Evolutionary conservation across 257 asterid genomes (phyloP).

Genomic region (Gentiana macrophylla): DNA sequence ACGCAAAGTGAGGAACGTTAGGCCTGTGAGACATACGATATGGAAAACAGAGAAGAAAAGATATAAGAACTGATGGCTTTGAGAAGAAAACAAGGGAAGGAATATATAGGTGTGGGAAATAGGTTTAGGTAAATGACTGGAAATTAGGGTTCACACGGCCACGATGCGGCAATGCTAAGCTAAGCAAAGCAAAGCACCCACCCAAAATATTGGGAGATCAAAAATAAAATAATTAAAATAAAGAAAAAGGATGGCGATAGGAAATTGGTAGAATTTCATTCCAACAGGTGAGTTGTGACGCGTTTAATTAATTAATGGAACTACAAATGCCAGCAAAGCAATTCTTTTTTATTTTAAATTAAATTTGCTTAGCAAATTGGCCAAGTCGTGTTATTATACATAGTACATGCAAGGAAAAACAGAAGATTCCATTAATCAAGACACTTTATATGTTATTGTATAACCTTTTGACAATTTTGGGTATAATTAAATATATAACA

Average conservation of each 20-base stretch:
- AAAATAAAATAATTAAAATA: too few relatives aligned
- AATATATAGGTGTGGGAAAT: slow-evolving; percentile 6
- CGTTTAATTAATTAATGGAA: not conserved
- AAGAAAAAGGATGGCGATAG: not conserved
- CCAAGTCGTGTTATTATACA: not conserved
- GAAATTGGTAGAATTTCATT: not conserved
- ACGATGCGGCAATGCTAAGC: too few relatives aligned
- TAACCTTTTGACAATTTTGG: too few relatives aligned
- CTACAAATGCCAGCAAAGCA: not conserved
- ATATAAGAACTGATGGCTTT: not conserved
- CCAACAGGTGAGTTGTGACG: too few relatives aligned
- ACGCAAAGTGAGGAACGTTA: slow-evolving; percentile 69
- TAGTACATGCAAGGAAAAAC: not conserved
- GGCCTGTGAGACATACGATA: slow-evolving; percentile 82
- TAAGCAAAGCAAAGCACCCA: too few relatives aligned
- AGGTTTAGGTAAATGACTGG: slow-evolving; percentile 2
- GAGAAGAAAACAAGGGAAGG: slow-evolving; percentile 4
- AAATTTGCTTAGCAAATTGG: not conserved
- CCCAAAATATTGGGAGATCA: too few relatives aligned
- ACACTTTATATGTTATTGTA: too few relatives aligned
- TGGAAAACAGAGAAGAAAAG: not conserved
- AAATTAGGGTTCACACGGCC: slow-evolving; percentile 3
- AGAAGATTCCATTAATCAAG: too few relatives aligned
- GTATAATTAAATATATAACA: too few relatives aligned
- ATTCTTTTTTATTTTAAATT: too few relatives aligned